Percentiles rank a stretch among this genome's conserved stretches.
These are phyloP conservation scores for Cladosporium colombiae DNA, from an alignment of 2,329 filamentous ascomycete genomes.

Conservation along the genomic window DNA sequence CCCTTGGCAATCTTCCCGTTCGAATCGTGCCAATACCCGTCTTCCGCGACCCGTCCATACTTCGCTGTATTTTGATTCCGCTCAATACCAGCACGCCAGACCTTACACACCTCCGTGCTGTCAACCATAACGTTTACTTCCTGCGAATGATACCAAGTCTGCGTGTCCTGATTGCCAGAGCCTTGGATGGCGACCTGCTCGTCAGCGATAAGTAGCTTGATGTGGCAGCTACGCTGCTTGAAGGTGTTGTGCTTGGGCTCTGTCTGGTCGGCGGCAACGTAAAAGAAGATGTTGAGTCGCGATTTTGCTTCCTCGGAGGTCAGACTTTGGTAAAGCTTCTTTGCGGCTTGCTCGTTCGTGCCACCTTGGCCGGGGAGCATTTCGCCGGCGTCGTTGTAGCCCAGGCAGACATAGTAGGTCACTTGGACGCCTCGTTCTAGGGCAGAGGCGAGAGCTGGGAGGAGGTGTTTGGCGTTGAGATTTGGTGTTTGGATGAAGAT, in stretches of 20 bases:
- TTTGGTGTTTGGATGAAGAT: conserved; percentile 82
- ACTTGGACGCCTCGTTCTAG: conserved; percentile 68
- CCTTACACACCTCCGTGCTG: conserved; percentile 57
- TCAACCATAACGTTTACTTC: conserved; percentile 78
- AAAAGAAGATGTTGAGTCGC: conserved; percentile 63
- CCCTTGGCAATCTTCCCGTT: conserved; percentile 43
- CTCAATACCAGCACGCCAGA: conserved; percentile 33
- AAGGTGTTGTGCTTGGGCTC: conserved; percentile 65
- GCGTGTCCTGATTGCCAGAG: conserved; percentile 78
- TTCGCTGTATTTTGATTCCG: conserved; percentile 66
- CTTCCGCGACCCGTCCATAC: conserved; percentile 58
- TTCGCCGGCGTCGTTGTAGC: conserved; percentile 78
- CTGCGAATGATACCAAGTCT: conserved; percentile 76
- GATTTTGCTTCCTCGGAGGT: conserved; percentile 43
- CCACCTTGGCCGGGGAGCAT: conserved; percentile 74
- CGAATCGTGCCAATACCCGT: conserved; percentile 64
- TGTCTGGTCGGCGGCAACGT: conserved; percentile 72
- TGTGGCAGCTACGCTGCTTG: conserved; percentile 69
- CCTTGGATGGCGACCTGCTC: conserved; percentile 69
- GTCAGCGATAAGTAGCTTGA: conserved; percentile 77
- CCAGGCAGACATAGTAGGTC: conserved; percentile 71
- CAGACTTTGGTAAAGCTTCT: conserved; percentile 59
- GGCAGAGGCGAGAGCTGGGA: conserved; percentile 64
- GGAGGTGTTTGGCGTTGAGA: conserved; percentile 68
- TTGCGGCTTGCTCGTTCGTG: conserved; percentile 70